Conservation (phyloP, 192 early-diverging fungal genomes). For the Funneliformis geosporum region DNA sequence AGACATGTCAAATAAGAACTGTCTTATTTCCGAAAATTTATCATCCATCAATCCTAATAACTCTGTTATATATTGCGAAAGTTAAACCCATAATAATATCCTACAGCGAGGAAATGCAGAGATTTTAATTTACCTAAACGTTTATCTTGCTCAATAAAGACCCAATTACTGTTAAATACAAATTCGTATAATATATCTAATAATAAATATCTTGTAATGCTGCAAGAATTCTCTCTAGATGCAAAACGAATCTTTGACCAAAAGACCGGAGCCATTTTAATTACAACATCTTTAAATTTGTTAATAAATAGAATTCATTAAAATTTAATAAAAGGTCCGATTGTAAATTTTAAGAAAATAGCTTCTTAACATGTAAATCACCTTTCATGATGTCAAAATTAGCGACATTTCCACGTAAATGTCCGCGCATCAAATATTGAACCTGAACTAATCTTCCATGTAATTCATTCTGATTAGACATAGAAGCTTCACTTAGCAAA, state of each 20-base stretch:
- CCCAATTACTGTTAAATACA: constrained; percentile 10
- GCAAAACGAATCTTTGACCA: neutral
- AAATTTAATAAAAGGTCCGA: neutral
- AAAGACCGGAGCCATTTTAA: neutral
- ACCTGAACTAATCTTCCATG: constrained; percentile 79
- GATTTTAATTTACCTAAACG: neutral
- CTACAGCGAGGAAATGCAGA: neutral
- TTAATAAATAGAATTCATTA: neutral
- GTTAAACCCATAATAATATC: neutral
- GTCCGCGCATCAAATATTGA: constrained; percentile 68
- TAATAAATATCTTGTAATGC: constrained; percentile 18
- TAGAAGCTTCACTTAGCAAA: constrained; percentile 48
- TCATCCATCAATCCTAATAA: constrained; percentile 4
- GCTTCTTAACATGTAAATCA: neutral
- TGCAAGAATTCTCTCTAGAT: neutral
- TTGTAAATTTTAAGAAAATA: neutral
- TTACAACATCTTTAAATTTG: constrained; percentile 3
- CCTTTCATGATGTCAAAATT: constrained; percentile 41
- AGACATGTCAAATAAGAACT: constrained; percentile 14
- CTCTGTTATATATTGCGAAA: neutral
- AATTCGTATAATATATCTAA: constrained; percentile 28
- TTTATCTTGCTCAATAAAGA: neutral
- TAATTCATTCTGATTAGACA: constrained; percentile 62
- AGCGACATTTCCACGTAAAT: constrained; percentile 50
- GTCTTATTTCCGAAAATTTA: constrained; percentile 7